Evolutionary conservation across 164 flowering plant genomes (phyloP).

Genomic region (Annona cherimola): DNA sequence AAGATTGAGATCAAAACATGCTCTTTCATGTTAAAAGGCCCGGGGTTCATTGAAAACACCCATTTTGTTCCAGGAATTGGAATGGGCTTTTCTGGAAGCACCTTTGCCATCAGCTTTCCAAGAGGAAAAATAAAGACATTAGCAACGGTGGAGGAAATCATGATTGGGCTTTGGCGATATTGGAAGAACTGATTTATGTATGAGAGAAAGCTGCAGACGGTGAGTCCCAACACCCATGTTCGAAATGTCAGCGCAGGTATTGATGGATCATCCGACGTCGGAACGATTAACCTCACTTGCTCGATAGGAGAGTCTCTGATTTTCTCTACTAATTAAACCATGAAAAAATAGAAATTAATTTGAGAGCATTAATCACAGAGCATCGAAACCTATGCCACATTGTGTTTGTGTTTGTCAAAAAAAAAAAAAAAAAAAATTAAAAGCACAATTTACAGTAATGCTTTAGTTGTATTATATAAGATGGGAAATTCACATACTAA

Average conservation of each 20-base stretch:
- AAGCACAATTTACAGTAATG: no score
- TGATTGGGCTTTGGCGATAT: constrained; percentile 1
- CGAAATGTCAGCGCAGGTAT: constrained; percentile 13
- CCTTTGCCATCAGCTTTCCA: constrained; percentile 9
- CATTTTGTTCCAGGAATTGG: constrained; percentile 5
- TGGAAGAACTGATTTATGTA: constrained; percentile 8
- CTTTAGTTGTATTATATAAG: no score
- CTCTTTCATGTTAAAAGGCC: constrained; percentile 1
- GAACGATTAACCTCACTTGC: constrained; percentile 9
- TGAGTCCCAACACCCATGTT: constrained; percentile 13
- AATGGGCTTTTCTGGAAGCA: constrained; percentile 3
- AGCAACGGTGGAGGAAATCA: background rate
- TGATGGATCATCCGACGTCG: constrained; percentile 11
- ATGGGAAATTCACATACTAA: no score
- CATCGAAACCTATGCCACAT: no score
- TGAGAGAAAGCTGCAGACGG: constrained; percentile 2
- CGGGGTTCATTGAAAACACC: constrained; percentile 10
- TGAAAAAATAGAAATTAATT: no score
- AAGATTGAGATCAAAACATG: constrained; percentile 6
- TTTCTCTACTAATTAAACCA: background rate
- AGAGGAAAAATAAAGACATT: constrained; percentile 5
- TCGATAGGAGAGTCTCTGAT: constrained; percentile 7
- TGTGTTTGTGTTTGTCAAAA: no score
- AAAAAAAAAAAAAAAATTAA: no score
- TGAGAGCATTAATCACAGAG: no score